Evolutionary conservation across 495 filamentous ascomycete species (phyloP).

Genomic region (Saxophila tyrrhenica): DNA sequence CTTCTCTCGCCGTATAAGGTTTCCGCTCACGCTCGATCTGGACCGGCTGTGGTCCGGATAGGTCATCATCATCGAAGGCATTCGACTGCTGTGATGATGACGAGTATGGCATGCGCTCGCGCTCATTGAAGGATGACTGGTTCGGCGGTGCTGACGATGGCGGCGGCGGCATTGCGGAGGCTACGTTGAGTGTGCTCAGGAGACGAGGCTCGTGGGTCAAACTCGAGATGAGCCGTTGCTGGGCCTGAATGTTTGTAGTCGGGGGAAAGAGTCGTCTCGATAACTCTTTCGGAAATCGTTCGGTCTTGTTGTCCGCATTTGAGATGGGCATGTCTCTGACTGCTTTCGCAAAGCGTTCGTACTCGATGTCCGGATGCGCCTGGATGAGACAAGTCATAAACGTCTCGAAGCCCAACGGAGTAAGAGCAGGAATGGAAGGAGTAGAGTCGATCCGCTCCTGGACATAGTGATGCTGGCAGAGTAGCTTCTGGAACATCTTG

Average conservation of each 20-base stretch:
- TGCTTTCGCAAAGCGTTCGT: constrained; percentile 59
- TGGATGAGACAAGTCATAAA: constrained; percentile 69
- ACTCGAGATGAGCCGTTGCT: constrained; percentile 27
- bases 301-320: constrained; percentile 57
- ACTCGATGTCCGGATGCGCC: constrained; percentile 69
- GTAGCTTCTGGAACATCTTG: constrained; percentile 62
- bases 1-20: constrained; percentile 46
- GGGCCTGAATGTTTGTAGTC: constrained; percentile 22
- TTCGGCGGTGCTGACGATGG: constrained; percentile 7
- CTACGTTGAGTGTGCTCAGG: constrained; percentile 3
- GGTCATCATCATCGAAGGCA: constrained; percentile 39
- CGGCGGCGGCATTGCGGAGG: constrained; percentile 15
- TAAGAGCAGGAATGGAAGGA: constrained; percentile 66
- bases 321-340: constrained; percentile 65
- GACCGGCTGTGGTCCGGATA: constrained; percentile 29
- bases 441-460: constrained; percentile 38
- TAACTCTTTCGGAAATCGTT: constrained; percentile 70
- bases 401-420: constrained; percentile 63
- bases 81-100: constrained; percentile 17
- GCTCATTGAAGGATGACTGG: constrained; percentile 32
- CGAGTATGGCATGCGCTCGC: constrained; percentile 41
- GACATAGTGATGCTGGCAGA: constrained; percentile 71
- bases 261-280: constrained; percentile 59
- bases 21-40: constrained; percentile 53
- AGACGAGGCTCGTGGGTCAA: constrained; percentile 18